phyloP scores from a whole-genome alignment of 805 yeast genomes.

The Wickerhamiella australiensis region DNA sequence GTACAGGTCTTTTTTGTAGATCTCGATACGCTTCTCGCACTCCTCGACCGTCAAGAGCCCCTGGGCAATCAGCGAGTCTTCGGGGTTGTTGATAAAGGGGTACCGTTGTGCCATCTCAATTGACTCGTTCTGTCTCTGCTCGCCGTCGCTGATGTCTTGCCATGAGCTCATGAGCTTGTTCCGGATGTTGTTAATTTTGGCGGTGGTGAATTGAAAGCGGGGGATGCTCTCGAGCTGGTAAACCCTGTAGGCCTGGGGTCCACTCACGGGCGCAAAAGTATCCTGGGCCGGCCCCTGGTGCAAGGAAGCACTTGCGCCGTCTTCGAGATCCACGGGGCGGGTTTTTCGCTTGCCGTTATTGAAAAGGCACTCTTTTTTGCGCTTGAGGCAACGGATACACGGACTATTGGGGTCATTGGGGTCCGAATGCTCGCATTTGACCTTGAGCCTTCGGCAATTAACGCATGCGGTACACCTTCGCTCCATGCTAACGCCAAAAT shows the following conservation, averaged over 20 bases:
- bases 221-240: slow-evolving; percentile 13
- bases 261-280: not conserved
- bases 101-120: slow-evolving; percentile 28
- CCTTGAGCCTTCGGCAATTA: slow-evolving; percentile 67
- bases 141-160: slow-evolving; percentile 32
- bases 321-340: not conserved
- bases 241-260: slow-evolving; percentile 10
- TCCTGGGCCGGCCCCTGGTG: not conserved
- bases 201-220: slow-evolving; percentile 2
- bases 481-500: slow-evolving; percentile 5
- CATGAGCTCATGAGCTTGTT: slow-evolving; percentile 21
- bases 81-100: slow-evolving; percentile 18
- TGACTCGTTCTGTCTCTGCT: slow-evolving; percentile 39
- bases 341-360: slow-evolving; percentile 1
- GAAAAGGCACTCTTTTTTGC: slow-evolving; percentile 46
- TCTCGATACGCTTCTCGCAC: slow-evolving; percentile 41
- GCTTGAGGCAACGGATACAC: slow-evolving; percentile 61
- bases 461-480: slow-evolving; percentile 27
- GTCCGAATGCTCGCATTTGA: slow-evolving; percentile 68
- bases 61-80: slow-evolving; percentile 34
- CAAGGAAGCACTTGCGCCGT: not conserved
- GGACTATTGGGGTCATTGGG: slow-evolving; percentile 45
- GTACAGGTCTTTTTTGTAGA: slow-evolving; percentile 40
- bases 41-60: slow-evolving; percentile 50
- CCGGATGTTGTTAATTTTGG: slow-evolving; percentile 15